Conservation (phyloP, 116 monocot species). For the Cymodocea nodosa region DNA sequence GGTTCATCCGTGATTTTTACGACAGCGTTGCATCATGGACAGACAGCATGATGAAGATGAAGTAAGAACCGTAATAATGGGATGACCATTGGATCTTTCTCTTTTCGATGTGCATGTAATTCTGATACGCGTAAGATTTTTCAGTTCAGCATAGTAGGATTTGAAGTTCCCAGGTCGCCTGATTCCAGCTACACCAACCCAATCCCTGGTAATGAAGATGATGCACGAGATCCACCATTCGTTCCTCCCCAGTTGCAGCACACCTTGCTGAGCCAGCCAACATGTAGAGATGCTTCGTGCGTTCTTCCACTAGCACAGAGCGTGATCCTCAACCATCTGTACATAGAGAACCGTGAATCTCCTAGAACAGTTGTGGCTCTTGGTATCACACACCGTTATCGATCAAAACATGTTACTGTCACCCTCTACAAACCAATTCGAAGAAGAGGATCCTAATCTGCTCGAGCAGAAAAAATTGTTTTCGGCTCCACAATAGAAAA, state of each 20-base stretch:
- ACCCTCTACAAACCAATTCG: constrained; percentile 65
- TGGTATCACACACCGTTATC: constrained; percentile 58
- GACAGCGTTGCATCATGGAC: too few relatives aligned
- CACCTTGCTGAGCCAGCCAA: constrained; percentile 25
- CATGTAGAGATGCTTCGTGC: constrained; percentile 17
- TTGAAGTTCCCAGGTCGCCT: constrained; percentile 62
- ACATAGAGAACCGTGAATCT: constrained; percentile 64
- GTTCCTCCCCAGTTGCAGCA: constrained; percentile 63
- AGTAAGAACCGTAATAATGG: too few relatives aligned
- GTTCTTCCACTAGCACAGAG: constrained; percentile 41
- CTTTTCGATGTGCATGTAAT: too few relatives aligned
- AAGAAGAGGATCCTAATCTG: constrained; percentile 24
- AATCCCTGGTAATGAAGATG: constrained; percentile 37
- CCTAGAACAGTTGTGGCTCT: constrained; percentile 54
- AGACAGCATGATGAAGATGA: too few relatives aligned
- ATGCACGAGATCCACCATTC: constrained; percentile 42
- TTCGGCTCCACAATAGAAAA: too few relatives aligned
- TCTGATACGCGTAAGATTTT: too few relatives aligned
- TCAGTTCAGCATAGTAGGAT: constrained; percentile 28
- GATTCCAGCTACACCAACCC: constrained; percentile 52
- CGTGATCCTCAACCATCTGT: constrained; percentile 60
- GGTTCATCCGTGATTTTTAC: too few relatives aligned
- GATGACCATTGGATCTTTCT: too few relatives aligned
- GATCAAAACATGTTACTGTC: constrained; percentile 50
- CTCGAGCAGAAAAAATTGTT: not conserved